These are phyloP conservation scores for Fusarium devonianum DNA, from an alignment of 2,329 filamentous ascomycete species.

Conservation along the genomic window DNA sequence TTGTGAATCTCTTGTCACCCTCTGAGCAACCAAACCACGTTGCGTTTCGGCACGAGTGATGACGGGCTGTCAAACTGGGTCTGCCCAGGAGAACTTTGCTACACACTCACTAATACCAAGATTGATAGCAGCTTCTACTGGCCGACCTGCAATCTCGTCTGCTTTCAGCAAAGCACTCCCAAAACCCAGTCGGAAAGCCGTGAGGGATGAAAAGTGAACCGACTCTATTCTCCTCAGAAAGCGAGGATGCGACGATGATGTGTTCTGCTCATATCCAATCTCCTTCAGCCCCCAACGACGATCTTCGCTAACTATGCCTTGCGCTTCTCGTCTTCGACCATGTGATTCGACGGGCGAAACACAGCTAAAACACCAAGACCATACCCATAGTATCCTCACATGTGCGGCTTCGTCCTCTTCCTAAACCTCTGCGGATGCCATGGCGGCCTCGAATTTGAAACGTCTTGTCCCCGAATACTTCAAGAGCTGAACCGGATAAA, in stretches of 20 bases:
- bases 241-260: slow-evolving; percentile 22
- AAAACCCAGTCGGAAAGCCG: background rate
- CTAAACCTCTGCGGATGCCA: slow-evolving; percentile 42
- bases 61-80: slow-evolving; percentile 30
- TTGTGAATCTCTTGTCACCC: slow-evolving; percentile 27
- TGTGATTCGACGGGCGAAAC: slow-evolving; percentile 19
- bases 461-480: slow-evolving; percentile 34
- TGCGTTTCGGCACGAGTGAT: slow-evolving; percentile 34
- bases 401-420: slow-evolving; percentile 43
- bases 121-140: background rate
- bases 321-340: background rate
- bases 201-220: slow-evolving; percentile 11
- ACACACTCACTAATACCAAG: slow-evolving; percentile 16
- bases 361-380: slow-evolving; percentile 14
- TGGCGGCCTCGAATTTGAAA: slow-evolving; percentile 34
- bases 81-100: slow-evolving; percentile 19
- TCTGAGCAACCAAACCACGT: slow-evolving; percentile 30
- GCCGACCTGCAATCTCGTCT: slow-evolving; percentile 9
- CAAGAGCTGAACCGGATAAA: slow-evolving; percentile 43
- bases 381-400: slow-evolving; percentile 16
- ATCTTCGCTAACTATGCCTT: slow-evolving; percentile 19
- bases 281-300: slow-evolving; percentile 1
- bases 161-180: slow-evolving; percentile 9
- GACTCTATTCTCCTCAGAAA: background rate
- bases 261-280: slow-evolving; percentile 12